Base-by-base conservation (phyloP, 2,329 filamentous ascomycete species). In the Capronia americana region DNA sequence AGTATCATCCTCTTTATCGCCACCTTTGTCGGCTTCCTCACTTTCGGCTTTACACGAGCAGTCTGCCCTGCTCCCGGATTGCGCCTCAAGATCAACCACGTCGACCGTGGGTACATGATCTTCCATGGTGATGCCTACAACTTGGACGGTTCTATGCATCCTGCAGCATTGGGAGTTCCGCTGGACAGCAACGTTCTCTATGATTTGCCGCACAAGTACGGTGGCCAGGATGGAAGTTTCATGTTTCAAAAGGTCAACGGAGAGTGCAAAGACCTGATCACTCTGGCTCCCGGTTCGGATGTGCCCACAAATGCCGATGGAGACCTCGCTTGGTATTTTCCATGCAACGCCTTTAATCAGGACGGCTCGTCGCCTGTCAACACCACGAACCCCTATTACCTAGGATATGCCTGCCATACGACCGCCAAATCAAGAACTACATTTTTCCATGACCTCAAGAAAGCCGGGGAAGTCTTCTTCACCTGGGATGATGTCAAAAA, bases 191-290 rank as follows among this genome's bases (percentile, higher is more conserved):
- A 98, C 74, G 88, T 99, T 26, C 82, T 99, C 14, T 98, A 88
- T 75, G 93, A 97, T 76, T 81, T 96, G n/a, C 85, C 89, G 0
- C 86, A 90, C 72, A 92, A 92, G 75, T 88, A 94, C 73, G 90
- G 89, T 63, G 95, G 93, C n/a, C 86, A 91, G 78, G 96, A 99
- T 76, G 94, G 92, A 65, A 98, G 93, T 75, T 99, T 99, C 77
- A 81, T 99, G 75, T 99, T 99, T 80, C 95, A 99, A 77, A 96
- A 98, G 72, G 95, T 99, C 78, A 99, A 99, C 73, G 96, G 95
- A 56, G 91, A 91, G 69, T 99, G 95, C 85, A 99, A 98, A 81
- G 91, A 86, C 10, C 80, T 98, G 64, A 97, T 99, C 76, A 96
- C 87, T 0, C 79, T 84, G 7, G 87, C 90, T 0, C 76, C 85